These are phyloP conservation scores for Decorospora gaudefroyi DNA, from an alignment of 2,329 filamentous ascomycete species.

Conservation along the genomic window DNA sequence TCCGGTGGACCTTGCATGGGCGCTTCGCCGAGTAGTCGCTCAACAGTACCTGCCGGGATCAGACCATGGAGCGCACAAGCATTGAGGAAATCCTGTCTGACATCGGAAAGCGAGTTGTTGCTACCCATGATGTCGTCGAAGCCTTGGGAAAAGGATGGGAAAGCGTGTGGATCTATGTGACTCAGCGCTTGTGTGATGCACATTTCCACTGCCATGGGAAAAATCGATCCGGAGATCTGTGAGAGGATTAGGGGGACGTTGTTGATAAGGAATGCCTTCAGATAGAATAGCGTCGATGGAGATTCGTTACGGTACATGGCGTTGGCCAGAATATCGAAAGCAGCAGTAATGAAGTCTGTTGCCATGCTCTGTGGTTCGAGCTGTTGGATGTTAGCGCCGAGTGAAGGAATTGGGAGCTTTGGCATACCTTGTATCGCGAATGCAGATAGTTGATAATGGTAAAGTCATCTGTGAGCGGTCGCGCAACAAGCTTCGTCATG, in stretches of 20 bases:
- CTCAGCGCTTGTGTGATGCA: constrained; percentile 69
- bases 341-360: constrained; percentile 81
- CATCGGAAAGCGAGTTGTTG: constrained; percentile 65
- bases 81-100: constrained; percentile 82
- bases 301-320: constrained; percentile 74
- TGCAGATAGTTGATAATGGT: constrained; percentile 79
- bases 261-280: constrained; percentile 86
- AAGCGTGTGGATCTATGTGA: constrained; percentile 64
- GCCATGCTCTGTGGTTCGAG: constrained; percentile 77
- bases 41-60: constrained; percentile 76
- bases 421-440: constrained; percentile 76
- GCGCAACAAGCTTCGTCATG: constrained; percentile 69
- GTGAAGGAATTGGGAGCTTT: neutral
- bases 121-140: constrained; percentile 61
- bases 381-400: constrained; percentile 51
- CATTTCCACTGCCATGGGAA: constrained; percentile 64
- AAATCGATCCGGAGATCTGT: constrained; percentile 61
- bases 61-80: constrained; percentile 86
- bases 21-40: constrained; percentile 79
- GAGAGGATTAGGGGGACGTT: constrained; percentile 66
- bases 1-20: constrained; percentile 77
- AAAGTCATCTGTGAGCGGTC: constrained; percentile 81
- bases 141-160: constrained; percentile 67
- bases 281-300: constrained; percentile 65
- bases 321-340: constrained; percentile 89